Evolutionary conservation across 371 early-diverging fungal species (phyloP).

Genomic region (Rhizopus arrhizus): DNA sequence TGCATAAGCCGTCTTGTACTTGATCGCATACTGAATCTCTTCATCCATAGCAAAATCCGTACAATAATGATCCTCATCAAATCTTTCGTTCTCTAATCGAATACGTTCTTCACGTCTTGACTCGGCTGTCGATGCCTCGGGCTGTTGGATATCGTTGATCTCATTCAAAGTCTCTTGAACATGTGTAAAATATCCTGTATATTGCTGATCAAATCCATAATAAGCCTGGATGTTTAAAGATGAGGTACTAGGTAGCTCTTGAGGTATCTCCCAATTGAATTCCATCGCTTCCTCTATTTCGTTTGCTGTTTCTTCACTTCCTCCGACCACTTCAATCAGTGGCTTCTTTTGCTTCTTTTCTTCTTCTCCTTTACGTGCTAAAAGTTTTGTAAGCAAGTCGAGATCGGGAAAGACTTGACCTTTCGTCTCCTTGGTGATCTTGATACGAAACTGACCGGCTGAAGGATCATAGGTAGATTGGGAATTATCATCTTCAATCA

Average conservation of each 20-base stretch:
- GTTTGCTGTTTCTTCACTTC: not conserved
- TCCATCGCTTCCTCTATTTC: slow-evolving; percentile 56
- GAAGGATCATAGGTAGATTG: slow-evolving; percentile 81
- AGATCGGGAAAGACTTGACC: slow-evolving; percentile 86
- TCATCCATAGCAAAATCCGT: slow-evolving; percentile 71
- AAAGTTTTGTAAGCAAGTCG: slow-evolving; percentile 80
- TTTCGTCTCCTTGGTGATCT: slow-evolving; percentile 75
- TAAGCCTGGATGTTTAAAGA: slow-evolving; percentile 29
- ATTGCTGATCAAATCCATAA: slow-evolving; percentile 89
- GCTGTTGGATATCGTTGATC: slow-evolving; percentile 73
- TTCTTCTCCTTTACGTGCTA: slow-evolving; percentile 68
- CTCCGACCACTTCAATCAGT: slow-evolving; percentile 70
- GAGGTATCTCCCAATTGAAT: slow-evolving; percentile 88
- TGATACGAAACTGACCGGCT: slow-evolving; percentile 73
- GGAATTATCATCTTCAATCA: slow-evolving; percentile 88
- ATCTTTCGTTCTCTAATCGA: slow-evolving; percentile 73
- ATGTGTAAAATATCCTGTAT: slow-evolving; percentile 77
- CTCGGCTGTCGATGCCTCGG: slow-evolving; percentile 72
- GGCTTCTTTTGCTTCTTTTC: slow-evolving; percentile 44
- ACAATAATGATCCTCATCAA: slow-evolving; percentile 92
- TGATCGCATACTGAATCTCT: slow-evolving; percentile 73
- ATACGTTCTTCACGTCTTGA: slow-evolving; percentile 67
- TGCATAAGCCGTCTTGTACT: slow-evolving; percentile 73
- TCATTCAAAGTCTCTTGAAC: slow-evolving; percentile 83
- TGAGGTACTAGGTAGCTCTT: slow-evolving; percentile 52